Evolutionary conservation across 1,284 basidiomycete species (phyloP).

Genomic region (Trametes sp.): DNA sequence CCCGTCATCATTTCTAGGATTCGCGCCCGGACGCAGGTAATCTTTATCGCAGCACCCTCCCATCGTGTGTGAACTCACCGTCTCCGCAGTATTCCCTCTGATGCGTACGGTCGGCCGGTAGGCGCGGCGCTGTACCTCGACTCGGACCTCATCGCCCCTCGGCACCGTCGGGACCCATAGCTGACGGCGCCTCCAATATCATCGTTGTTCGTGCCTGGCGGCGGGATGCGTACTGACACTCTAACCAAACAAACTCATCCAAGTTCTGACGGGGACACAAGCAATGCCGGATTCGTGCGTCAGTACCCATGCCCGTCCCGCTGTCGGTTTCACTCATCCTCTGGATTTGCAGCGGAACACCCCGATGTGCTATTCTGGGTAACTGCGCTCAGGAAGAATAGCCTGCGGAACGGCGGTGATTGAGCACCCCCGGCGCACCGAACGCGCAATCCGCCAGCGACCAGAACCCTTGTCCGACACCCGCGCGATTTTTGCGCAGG

Average conservation of each 20-base stretch:
- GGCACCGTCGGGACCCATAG: no score
- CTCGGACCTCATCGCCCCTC: not conserved
- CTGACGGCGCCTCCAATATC: not conserved
- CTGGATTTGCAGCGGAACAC: not conserved
- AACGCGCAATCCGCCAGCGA: not conserved
- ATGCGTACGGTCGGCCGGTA: slow-evolving; percentile 4
- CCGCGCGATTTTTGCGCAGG: slow-evolving; percentile 22
- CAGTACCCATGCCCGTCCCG: not conserved
- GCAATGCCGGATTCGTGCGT: not conserved
- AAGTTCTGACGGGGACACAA: not conserved
- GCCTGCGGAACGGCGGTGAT: slow-evolving; percentile 3
- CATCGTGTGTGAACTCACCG: not conserved
- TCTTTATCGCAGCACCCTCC: not conserved
- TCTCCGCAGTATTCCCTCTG: slow-evolving; percentile 1
- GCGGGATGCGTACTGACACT: not conserved
- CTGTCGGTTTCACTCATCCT: not conserved
- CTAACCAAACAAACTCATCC: not conserved
- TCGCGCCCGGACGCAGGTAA: not conserved
- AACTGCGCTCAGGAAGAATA: not conserved
- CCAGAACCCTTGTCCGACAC: slow-evolving; percentile 11
- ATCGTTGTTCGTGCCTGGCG: not conserved
- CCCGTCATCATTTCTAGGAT: not conserved
- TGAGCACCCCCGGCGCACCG: not conserved
- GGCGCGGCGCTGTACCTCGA: not conserved
- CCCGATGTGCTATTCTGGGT: not conserved